Percentiles rank a stretch among this genome's conserved stretches.
phyloP scores from a whole-genome alignment of 169 alveolate genomes.

The Eimeria nieschulzi region DNA sequence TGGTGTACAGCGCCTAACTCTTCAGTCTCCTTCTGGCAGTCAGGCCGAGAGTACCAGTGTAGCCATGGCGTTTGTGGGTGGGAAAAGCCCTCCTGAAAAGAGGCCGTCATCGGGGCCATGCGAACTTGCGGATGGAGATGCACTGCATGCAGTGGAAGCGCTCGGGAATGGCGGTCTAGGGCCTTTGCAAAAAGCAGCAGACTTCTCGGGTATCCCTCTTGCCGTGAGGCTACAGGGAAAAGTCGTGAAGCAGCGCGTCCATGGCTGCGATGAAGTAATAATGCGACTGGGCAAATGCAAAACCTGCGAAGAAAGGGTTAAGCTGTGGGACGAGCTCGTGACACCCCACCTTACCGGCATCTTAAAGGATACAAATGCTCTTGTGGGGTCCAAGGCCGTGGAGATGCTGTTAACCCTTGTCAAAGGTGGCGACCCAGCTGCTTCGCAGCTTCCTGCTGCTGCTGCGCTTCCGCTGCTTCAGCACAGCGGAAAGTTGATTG shows the following conservation, averaged over 20 bases:
- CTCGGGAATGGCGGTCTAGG: conserved; percentile 60
- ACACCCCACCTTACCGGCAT: conserved; percentile 28
- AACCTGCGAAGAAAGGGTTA: conserved; percentile 34
- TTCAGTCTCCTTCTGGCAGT: conserved; percentile 44
- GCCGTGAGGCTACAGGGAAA: conserved; percentile 49
- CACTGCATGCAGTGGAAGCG: conserved; percentile 25
- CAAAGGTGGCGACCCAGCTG: conserved; percentile 4
- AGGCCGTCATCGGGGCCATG: conserved; percentile 60
- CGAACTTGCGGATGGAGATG: conserved; percentile 26
- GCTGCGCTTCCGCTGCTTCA: conserved; percentile 55
- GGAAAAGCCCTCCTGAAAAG: conserved; percentile 50
- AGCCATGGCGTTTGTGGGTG: neutral
- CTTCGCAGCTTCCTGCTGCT: conserved; percentile 29
- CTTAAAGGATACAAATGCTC: conserved; percentile 62
- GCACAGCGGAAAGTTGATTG: conserved; percentile 36
- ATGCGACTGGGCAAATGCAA: conserved; percentile 33
- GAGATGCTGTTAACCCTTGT: conserved; percentile 63
- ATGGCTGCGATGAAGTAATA: conserved; percentile 70
- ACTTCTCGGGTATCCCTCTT: conserved; percentile 55
- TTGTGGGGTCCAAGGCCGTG: conserved; percentile 48
- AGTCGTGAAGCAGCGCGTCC: conserved; percentile 62
- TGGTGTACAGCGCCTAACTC: conserved; percentile 59
- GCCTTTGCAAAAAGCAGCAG: conserved; percentile 53
- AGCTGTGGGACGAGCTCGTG: conserved; percentile 54
- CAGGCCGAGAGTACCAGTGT: neutral